Evolutionary conservation across 495 filamentous ascomycete species (phyloP).

Genomic region (Podospora bellae-mahoneyi): DNA sequence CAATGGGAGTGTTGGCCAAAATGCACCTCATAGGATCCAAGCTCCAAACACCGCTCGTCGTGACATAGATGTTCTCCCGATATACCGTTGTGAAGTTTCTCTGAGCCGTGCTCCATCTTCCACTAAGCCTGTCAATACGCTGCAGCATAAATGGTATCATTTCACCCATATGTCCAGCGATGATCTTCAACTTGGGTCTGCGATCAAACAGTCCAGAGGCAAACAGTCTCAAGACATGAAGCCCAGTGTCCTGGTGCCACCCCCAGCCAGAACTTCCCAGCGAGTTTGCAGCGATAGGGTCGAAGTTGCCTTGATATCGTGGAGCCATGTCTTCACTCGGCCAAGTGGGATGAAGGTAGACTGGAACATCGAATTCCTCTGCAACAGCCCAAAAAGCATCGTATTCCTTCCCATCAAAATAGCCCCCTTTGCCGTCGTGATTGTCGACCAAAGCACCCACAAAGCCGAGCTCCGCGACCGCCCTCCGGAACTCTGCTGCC

Average conservation of each 20-base stretch:
- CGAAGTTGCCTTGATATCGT: slow-evolving; percentile 42
- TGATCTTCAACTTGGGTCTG: slow-evolving; percentile 55
- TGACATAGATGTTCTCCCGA: slow-evolving; percentile 61
- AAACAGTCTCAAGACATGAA: slow-evolving; percentile 38
- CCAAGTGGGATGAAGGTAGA: slow-evolving; percentile 57
- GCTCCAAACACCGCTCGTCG: slow-evolving; percentile 60
- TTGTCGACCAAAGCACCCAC: slow-evolving; percentile 58
- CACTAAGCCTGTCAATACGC: slow-evolving; percentile 53
- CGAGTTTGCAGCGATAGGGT: slow-evolving; percentile 30
- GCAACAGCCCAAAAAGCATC: slow-evolving; percentile 47
- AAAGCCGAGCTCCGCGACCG: slow-evolving; percentile 45
- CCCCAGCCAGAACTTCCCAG: slow-evolving; percentile 43
- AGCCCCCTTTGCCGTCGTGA: slow-evolving; percentile 43
- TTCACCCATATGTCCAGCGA: slow-evolving; percentile 67
- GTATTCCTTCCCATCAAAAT: slow-evolving; percentile 47
- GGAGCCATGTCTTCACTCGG: slow-evolving; percentile 34
- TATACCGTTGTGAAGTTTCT: slow-evolving; percentile 57
- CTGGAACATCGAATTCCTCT: slow-evolving; percentile 52
- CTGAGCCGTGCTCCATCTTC: slow-evolving; percentile 46
- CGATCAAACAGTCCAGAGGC: slow-evolving; percentile 47
- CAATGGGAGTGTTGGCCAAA: slow-evolving; percentile 47
- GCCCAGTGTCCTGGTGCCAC: slow-evolving; percentile 47
- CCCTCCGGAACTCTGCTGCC: slow-evolving; percentile 48
- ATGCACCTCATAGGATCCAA: slow-evolving; percentile 52
- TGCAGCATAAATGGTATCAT: slow-evolving; percentile 62